These are phyloP conservation scores for Mycena sp. DNA, from an alignment of 1,284 basidiomycete genomes.

Conservation along the genomic window DNA sequence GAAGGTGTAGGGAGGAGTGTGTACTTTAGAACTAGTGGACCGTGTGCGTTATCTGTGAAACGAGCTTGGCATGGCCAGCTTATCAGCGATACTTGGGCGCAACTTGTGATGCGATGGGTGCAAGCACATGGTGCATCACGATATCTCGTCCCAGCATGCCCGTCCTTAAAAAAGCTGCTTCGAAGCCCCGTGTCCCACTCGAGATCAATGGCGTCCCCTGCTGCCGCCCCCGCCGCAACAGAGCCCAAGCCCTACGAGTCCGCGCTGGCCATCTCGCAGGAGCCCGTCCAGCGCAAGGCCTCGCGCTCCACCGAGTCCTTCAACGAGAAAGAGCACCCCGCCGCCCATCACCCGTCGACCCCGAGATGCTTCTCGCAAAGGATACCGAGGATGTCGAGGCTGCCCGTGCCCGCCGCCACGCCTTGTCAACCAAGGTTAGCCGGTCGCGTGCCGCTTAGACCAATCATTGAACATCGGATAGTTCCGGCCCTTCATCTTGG, in stretches of 20 bases:
- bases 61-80: neutral
- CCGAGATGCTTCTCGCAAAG: slow-evolving; percentile 32
- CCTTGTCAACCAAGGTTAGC: slow-evolving; percentile 32
- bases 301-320: slow-evolving; percentile 35
- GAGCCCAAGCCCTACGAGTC: neutral
- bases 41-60: slow-evolving; percentile 9
- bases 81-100: slow-evolving; percentile 6
- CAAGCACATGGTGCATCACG: slow-evolving; percentile 15
- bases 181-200: neutral
- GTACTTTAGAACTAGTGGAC: neutral
- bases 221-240: neutral
- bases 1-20: slow-evolving; percentile 58
- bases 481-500: slow-evolving; percentile 58
- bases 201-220: slow-evolving; percentile 15
- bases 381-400: slow-evolving; percentile 33
- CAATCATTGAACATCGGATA: slow-evolving; percentile 16
- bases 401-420: slow-evolving; percentile 22
- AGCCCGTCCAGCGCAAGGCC: slow-evolving; percentile 31
- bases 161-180: neutral
- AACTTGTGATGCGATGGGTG: neutral
- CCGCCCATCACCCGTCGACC: no score
- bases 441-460: neutral
- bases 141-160: slow-evolving; percentile 5
- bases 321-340: slow-evolving; percentile 38
- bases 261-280: slow-evolving; percentile 3